Conservation (phyloP, 129 eudicot genomes). For the Pseudognaphalium luteoalbum region DNA sequence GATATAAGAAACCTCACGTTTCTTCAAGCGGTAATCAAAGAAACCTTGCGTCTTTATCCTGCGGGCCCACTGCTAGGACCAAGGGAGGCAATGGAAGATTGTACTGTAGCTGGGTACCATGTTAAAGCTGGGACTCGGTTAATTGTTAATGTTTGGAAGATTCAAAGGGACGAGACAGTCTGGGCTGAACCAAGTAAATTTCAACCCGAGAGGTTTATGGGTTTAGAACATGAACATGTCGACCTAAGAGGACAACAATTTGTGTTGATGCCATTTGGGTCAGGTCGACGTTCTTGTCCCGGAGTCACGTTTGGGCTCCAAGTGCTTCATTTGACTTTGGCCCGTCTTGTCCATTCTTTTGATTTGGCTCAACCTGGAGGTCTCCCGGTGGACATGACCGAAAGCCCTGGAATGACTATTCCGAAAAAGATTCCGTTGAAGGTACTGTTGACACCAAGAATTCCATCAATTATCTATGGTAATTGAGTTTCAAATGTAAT, state of each 20-base stretch:
- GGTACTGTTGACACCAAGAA: slow-evolving; percentile 37
- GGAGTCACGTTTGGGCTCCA: slow-evolving; percentile 37
- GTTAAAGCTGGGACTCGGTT: slow-evolving; percentile 41
- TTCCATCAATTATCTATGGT: slow-evolving; percentile 18
- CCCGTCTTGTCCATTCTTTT: slow-evolving; percentile 47
- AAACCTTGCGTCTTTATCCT: slow-evolving; percentile 38
- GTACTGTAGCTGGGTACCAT: slow-evolving; percentile 37
- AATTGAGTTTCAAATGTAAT: neutral
- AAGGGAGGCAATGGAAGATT: slow-evolving; percentile 33
- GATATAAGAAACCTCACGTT: slow-evolving; percentile 35
- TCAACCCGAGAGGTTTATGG: slow-evolving; percentile 46
- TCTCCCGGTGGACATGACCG: slow-evolving; percentile 41
- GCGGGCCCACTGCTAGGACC: slow-evolving; percentile 29
- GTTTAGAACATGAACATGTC: slow-evolving; percentile 34
- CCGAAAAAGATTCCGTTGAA: slow-evolving; percentile 37
- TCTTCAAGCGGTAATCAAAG: slow-evolving; percentile 44
- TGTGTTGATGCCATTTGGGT: slow-evolving; percentile 50
- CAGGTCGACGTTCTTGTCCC: slow-evolving; percentile 53
- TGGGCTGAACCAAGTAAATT: slow-evolving; percentile 39
- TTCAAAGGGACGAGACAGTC: slow-evolving; percentile 44
- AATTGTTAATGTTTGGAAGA: slow-evolving; percentile 37
- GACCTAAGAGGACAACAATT: slow-evolving; percentile 41
- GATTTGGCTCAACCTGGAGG: slow-evolving; percentile 25
- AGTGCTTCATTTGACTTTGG: slow-evolving; percentile 39
- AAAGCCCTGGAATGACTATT: slow-evolving; percentile 40